A percentile compares a stretch with the other conserved stretches of the same genome.
phyloP scores from a whole-genome alignment of 345 rosid genomes.

The Schrenkiella parvula region DNA sequence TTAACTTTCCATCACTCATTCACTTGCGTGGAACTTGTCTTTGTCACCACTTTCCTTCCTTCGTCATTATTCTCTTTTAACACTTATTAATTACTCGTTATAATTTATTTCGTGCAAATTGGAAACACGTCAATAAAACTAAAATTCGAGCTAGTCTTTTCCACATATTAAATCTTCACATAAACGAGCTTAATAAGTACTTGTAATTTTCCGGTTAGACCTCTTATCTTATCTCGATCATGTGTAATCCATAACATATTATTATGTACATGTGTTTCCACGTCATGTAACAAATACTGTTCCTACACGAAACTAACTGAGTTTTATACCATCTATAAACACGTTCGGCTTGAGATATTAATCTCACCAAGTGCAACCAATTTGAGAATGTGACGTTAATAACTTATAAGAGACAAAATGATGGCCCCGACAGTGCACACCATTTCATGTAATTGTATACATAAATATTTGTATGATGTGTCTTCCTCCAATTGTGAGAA shows the following conservation, averaged over 20 bases:
- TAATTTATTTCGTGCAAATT: not conserved
- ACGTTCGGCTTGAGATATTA: not conserved
- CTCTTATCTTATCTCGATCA: not conserved
- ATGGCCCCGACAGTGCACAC: conserved; percentile 14
- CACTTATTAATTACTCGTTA: not conserved
- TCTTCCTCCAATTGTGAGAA: conserved; percentile 17
- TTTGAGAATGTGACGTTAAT: conserved; percentile 14
- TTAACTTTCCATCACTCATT: conserved; percentile 20
- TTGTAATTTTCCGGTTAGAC: not conserved
- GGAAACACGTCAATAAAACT: not conserved
- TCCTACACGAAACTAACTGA: not conserved
- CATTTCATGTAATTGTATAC: no score
- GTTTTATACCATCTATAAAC: not conserved
- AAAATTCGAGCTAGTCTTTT: not conserved
- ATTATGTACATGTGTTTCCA: not conserved
- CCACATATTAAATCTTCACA: not conserved
- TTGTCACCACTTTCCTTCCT: conserved; percentile 30
- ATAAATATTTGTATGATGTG: conserved; percentile 4
- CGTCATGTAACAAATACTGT: not conserved
- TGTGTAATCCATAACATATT: not conserved
- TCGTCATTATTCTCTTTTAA: not conserved
- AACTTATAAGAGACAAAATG: conserved; percentile 22
- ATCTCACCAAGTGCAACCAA: not conserved
- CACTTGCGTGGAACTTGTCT: conserved; percentile 39
- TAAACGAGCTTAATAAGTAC: not conserved